Percentiles rank a stretch among this genome's conserved stretches.
Evolutionary conservation across 352 stramenopile genomes (phyloP).

Genomic region (Phytopythium chamaehyphon): DNA sequence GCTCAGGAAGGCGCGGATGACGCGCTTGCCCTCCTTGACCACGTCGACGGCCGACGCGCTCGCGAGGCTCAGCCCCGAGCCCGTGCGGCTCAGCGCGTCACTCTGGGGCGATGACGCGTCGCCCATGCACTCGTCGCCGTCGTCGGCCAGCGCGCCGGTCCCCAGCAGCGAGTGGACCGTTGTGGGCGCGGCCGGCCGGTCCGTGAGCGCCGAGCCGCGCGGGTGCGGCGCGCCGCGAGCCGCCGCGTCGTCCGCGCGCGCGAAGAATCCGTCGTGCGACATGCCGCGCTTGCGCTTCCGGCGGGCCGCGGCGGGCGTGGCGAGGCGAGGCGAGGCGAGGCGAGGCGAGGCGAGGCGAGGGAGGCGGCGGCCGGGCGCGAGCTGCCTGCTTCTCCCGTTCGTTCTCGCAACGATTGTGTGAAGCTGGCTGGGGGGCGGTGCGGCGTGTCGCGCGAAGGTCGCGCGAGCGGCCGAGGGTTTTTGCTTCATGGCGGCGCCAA

Average conservation of each 20-base stretch:
- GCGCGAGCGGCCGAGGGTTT: no score
- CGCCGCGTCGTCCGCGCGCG: conserved; percentile 8
- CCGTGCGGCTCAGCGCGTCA: background rate
- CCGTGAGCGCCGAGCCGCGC: conserved; percentile 15
- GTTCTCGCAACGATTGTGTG: background rate
- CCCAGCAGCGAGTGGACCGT: conserved; percentile 16
- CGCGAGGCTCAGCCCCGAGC: conserved; percentile 38
- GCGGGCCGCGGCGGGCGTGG: conserved; percentile 42
- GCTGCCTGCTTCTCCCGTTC: background rate
- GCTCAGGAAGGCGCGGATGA: conserved; percentile 89
- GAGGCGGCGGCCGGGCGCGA: background rate
- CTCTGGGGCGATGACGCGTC: conserved; percentile 10
- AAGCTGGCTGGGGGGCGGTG: no score
- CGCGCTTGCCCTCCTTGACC: conserved; percentile 64
- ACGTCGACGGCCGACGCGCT: conserved; percentile 53
- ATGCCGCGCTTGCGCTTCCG: conserved; percentile 60
- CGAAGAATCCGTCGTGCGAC: conserved; percentile 61
- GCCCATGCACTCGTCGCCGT: conserved; percentile 32
- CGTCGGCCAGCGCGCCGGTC: conserved; percentile 16
- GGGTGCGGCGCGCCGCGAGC: conserved; percentile 25
- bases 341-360: conserved; percentile 12
- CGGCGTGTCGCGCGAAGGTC: no score
- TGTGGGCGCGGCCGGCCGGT: conserved; percentile 12
- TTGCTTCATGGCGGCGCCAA: no score
- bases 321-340: conserved; percentile 18